Evolutionary conservation across 208 protist species (phyloP).

Genomic region (Porcisia deanei): DNA sequence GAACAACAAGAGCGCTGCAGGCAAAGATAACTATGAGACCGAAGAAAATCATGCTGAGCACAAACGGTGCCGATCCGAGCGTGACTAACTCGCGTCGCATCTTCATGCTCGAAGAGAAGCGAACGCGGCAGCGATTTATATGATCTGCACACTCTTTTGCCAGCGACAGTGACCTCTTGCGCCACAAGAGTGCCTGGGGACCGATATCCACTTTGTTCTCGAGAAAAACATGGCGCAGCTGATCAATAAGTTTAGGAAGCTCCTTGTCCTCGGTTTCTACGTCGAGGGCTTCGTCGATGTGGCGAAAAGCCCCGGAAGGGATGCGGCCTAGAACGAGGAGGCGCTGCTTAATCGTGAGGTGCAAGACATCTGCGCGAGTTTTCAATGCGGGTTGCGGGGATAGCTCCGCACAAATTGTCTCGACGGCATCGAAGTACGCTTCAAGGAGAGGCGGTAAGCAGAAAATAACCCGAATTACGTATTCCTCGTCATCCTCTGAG

Average conservation of each 20-base stretch:
- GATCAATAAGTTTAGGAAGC: conserved; percentile 64
- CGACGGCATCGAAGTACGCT: conserved; percentile 70
- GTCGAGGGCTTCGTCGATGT: conserved; percentile 25
- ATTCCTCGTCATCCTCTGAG: conserved; percentile 86
- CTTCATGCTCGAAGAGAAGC: conserved; percentile 52
- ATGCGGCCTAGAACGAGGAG: conserved; percentile 51
- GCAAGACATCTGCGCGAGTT: conserved; percentile 42
- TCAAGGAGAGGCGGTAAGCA: conserved; percentile 56
- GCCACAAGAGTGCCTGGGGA: conserved; percentile 76
- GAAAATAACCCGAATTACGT: conserved; percentile 66
- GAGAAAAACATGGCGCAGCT: conserved; percentile 70
- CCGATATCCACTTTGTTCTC: conserved; percentile 70
- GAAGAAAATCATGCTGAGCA: conserved; percentile 51
- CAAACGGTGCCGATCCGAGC: conserved; percentile 43
- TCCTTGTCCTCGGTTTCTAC: conserved; percentile 47
- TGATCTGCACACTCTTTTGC: conserved; percentile 73
- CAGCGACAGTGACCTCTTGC: conserved; percentile 62
- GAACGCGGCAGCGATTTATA: conserved; percentile 52
- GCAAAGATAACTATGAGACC: conserved; percentile 46
- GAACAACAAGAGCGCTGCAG: conserved; percentile 45
- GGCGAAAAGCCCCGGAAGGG: conserved; percentile 41
- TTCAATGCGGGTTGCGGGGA: conserved; percentile 44
- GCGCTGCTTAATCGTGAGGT: conserved; percentile 67
- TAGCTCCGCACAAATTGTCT: conserved; percentile 61
- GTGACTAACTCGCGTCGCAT: conserved; percentile 55